phyloP scores from a whole-genome alignment of 805 yeast species.

The Saturnispora zaruensis region DNA sequence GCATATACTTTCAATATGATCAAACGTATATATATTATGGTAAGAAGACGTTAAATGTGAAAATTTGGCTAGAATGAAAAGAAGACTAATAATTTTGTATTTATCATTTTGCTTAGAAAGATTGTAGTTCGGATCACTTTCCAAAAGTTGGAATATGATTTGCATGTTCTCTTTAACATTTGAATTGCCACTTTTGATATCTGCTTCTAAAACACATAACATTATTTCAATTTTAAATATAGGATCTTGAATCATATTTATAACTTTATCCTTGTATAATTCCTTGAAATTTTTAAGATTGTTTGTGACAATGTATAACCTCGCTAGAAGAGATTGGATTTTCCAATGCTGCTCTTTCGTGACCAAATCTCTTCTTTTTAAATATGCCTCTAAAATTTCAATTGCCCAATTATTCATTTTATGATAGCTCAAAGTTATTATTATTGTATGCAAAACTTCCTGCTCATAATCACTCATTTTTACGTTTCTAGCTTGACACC shows the following conservation, averaged over 20 bases:
- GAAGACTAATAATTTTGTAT: conserved; percentile 12
- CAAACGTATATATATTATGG: conserved; percentile 16
- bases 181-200: not conserved
- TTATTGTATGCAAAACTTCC: conserved; percentile 22
- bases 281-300: not conserved
- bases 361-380: not conserved
- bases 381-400: conserved; percentile 12
- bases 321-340: not conserved
- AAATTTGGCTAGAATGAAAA: conserved; percentile 29
- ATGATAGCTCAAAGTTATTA: conserved; percentile 22
- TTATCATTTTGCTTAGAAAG: conserved; percentile 16
- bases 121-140: not conserved
- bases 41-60: conserved; percentile 28
- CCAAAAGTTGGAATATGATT: not conserved
- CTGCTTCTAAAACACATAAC: conserved; percentile 3
- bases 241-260: not conserved
- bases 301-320: not conserved
- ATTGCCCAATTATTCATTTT: conserved; percentile 13
- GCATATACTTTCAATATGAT: conserved; percentile 24
- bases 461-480: conserved; percentile 23
- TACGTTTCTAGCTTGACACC: not conserved
- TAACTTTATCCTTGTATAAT: not conserved
- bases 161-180: not conserved
- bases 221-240: conserved; percentile 1
- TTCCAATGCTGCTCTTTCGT: not conserved